Percentiles rank a stretch among this genome's conserved stretches.
These are phyloP conservation scores for Tolypocladium ovalisporum DNA, from an alignment of 2,329 filamentous ascomycete genomes.

Conservation along the genomic window DNA sequence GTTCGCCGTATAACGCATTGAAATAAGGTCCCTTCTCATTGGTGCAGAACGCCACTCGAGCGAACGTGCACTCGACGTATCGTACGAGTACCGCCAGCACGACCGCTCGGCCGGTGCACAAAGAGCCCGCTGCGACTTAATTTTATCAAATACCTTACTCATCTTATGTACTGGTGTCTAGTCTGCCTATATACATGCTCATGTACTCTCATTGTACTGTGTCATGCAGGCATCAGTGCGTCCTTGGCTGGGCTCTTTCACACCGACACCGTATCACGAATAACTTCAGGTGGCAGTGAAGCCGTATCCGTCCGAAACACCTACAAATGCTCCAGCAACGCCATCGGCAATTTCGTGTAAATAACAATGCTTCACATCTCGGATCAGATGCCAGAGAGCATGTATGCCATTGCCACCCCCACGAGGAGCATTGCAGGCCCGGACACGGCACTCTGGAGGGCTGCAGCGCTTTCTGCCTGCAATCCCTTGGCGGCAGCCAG, in stretches of 20 bases:
- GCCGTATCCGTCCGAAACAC: background rate
- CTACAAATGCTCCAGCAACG: background rate
- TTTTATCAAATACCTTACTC: too few relatives aligned
- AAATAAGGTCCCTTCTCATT: background rate
- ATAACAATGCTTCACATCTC: background rate
- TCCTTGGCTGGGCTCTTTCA: too few relatives aligned
- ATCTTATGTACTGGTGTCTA: background rate
- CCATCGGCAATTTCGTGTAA: background rate
- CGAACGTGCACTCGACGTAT: background rate
- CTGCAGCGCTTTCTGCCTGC: constrained; percentile 12
- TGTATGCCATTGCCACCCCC: constrained; percentile 9
- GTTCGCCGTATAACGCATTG: background rate
- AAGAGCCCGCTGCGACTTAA: too few relatives aligned
- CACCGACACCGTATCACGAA: background rate
- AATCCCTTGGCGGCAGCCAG: constrained; percentile 21
- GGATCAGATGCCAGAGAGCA: background rate
- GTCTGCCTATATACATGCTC: background rate
- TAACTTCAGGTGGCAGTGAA: background rate
- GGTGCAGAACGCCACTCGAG: background rate
- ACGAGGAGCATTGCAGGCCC: constrained; percentile 8
- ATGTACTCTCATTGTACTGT: background rate
- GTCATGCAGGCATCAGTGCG: background rate
- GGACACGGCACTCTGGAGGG: constrained; percentile 3
- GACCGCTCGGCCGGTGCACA: background rate
- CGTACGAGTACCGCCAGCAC: background rate